Percentiles rank a stretch among this genome's conserved stretches.
phyloP scores from a whole-genome alignment of 2,329 filamentous ascomycete genomes.

The Aspergillus pseudoviridinutans region DNA sequence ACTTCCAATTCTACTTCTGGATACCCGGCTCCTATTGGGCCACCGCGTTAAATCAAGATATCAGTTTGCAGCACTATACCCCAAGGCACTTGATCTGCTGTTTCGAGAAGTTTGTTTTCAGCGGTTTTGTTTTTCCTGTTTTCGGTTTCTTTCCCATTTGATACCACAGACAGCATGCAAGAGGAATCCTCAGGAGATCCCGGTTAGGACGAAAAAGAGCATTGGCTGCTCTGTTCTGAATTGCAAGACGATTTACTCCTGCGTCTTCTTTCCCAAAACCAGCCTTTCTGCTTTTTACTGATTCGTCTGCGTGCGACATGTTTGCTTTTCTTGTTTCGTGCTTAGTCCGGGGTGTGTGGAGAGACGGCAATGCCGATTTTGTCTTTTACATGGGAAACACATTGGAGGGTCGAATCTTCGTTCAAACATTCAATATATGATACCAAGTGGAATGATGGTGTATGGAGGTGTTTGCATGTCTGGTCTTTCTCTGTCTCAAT shows the following conservation, averaged over 20 bases:
- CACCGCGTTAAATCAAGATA: constrained; percentile 71
- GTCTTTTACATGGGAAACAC: constrained; percentile 6
- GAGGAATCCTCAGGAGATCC: constrained; percentile 3
- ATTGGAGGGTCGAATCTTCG: constrained; percentile 4
- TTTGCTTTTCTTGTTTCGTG: neutral
- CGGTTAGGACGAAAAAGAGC: constrained; percentile 2
- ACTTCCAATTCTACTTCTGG: constrained; percentile 96
- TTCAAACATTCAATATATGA: constrained; percentile 21
- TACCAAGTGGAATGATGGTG: constrained; percentile 27
- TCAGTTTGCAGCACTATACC: constrained; percentile 46
- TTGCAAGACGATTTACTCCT: neutral
- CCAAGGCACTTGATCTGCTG: constrained; percentile 28
- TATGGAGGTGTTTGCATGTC: constrained; percentile 16
- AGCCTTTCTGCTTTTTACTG: neutral
- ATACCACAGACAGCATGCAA: constrained; percentile 27
- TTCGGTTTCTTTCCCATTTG: constrained; percentile 35
- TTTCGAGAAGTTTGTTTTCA: constrained; percentile 15
- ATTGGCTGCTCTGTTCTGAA: neutral
- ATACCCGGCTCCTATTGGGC: constrained; percentile 90
- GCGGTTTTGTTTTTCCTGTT: constrained; percentile 39
- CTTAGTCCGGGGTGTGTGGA: neutral
- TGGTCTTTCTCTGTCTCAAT: constrained; percentile 8
- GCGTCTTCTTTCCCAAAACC: neutral
- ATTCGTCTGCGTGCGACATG: neutral
- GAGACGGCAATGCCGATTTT: constrained; percentile 1